Evolutionary conservation across 495 filamentous ascomycete genomes (phyloP).

Genomic region (Astrothelium macrocarpum): DNA sequence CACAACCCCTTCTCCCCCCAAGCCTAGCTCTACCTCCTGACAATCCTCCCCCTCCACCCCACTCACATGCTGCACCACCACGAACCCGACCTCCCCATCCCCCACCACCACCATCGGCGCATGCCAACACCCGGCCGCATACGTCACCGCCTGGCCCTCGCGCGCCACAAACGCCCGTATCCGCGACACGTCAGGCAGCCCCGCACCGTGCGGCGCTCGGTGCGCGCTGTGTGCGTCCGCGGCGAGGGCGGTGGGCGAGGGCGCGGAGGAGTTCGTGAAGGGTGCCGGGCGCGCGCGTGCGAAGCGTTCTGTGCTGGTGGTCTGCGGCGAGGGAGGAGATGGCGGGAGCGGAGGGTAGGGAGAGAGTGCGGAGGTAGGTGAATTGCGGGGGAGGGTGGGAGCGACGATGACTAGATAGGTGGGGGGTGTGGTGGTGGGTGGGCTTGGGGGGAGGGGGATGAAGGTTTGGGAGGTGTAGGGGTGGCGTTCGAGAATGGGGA

Average conservation of each 20-base stretch:
- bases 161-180: slow-evolving; percentile 69
- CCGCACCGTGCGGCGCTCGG: slow-evolving; percentile 37
- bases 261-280: slow-evolving; percentile 30
- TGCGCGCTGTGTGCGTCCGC: slow-evolving; percentile 20
- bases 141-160: slow-evolving; percentile 81
- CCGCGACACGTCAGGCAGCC: slow-evolving; percentile 63
- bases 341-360: slow-evolving; percentile 22
- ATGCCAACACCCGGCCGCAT: slow-evolving; percentile 90
- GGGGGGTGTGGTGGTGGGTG: background rate
- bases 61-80: slow-evolving; percentile 83
- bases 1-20: slow-evolving; percentile 22
- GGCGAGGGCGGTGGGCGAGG: slow-evolving; percentile 9
- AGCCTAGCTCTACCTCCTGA: slow-evolving; percentile 59
- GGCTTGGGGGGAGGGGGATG: slow-evolving; percentile 54
- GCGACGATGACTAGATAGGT: slow-evolving; percentile 86
- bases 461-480: slow-evolving; percentile 93
- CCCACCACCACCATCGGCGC: slow-evolving; percentile 92
- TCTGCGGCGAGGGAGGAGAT: slow-evolving; percentile 27
- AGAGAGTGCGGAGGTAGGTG: slow-evolving; percentile 28
- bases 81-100: slow-evolving; percentile 58
- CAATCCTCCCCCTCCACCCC: slow-evolving; percentile 79
- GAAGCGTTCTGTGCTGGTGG: too few relatives aligned
- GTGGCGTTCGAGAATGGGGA: slow-evolving; percentile 80
- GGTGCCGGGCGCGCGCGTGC: slow-evolving; percentile 31
- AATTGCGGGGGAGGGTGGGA: slow-evolving; percentile 42